phyloP scores from a whole-genome alignment of 441 rosid genomes.

The Flueggea neowawraea region DNA sequence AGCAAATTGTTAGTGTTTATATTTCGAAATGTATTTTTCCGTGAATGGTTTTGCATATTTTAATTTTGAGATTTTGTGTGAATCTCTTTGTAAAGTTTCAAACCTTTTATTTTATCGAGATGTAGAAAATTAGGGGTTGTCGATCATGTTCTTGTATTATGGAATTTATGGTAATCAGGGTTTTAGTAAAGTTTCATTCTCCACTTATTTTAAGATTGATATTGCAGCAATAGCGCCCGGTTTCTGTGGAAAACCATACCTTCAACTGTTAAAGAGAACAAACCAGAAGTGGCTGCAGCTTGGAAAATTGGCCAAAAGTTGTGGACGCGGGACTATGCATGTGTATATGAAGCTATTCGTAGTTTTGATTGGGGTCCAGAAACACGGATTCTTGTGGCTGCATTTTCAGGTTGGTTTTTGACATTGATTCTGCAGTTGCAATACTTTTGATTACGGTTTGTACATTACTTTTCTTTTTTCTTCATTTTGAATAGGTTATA shows the following conservation, averaged over 20 bases:
- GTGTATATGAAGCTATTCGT: slow-evolving; percentile 62
- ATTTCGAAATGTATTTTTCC: no score
- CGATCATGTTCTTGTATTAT: neutral
- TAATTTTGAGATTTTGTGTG: no score
- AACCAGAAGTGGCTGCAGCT: slow-evolving; percentile 65
- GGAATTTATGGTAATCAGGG: neutral
- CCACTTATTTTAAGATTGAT: neutral
- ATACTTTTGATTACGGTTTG: neutral
- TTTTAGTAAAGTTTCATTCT: neutral
- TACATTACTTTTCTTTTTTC: no score
- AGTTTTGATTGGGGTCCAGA: slow-evolving; percentile 84
- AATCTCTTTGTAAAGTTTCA: no score
- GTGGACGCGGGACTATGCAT: slow-evolving; percentile 75
- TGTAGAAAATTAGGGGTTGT: no score
- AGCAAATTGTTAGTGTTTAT: no score
- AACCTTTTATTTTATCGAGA: no score
- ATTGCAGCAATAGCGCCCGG: slow-evolving; percentile 76
- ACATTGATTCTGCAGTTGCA: neutral
- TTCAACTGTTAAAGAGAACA: slow-evolving; percentile 55
- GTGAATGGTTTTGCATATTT: no score
- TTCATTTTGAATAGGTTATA: no score
- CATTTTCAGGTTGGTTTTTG: slow-evolving; percentile 62
- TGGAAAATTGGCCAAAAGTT: slow-evolving; percentile 87
- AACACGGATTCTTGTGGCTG: slow-evolving; percentile 50
- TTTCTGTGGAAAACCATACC: slow-evolving; percentile 91